These are phyloP conservation scores for Vitis amurensis DNA, from an alignment of 164 flowering plant genomes.

Conservation along the genomic window DNA sequence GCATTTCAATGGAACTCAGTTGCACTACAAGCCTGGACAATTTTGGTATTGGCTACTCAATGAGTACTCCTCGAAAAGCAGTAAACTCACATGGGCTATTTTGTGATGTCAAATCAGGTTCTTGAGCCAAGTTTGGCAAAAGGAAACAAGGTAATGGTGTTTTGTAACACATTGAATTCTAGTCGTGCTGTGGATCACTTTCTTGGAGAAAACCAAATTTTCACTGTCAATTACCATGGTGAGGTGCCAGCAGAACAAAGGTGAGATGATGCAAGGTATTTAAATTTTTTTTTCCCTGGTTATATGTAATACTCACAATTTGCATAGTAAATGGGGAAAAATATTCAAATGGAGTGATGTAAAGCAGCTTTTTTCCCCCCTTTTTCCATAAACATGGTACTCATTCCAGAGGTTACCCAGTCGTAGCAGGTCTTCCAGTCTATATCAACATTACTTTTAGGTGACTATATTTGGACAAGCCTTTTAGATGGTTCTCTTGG, in stretches of 20 bases:
- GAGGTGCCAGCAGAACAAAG: conserved; percentile 97
- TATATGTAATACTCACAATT: background rate
- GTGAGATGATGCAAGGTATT: conserved; percentile 32
- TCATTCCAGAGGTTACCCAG: too few relatives aligned
- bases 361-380: too few relatives aligned
- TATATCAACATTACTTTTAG: too few relatives aligned
- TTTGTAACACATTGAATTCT: conserved; percentile 91
- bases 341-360: too few relatives aligned
- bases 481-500: too few relatives aligned
- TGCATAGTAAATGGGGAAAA: too few relatives aligned
- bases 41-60: too few relatives aligned
- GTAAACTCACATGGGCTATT: background rate
- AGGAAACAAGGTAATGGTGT: conserved; percentile 96
- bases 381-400: too few relatives aligned
- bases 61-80: too few relatives aligned
- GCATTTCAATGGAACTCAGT: background rate
- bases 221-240: conserved; percentile 95
- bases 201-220: conserved; percentile 82
- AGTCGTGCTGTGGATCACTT: conserved; percentile 98
- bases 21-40: too few relatives aligned
- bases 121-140: conserved; percentile 94
- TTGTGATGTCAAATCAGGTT: conserved; percentile 51
- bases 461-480: too few relatives aligned
- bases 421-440: too few relatives aligned
- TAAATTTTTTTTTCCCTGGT: background rate